Base-by-base conservation (phyloP, 805 yeast species). In the Lipomyces yamanashiensis region DNA sequence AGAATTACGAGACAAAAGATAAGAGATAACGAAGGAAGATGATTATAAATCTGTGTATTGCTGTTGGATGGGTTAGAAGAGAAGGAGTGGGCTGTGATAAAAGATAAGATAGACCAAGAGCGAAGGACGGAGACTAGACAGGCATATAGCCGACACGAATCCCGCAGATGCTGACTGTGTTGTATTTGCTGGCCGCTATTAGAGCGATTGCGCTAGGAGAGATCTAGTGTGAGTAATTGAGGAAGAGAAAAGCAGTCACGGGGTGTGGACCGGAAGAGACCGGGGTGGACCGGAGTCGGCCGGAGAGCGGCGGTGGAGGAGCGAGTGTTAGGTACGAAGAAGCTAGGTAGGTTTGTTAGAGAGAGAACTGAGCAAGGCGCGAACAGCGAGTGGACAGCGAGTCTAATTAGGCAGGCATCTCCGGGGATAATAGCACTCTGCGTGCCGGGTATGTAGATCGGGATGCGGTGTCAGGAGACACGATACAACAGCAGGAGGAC, bases 231-330 rank as follows among this genome's bases (percentile, higher is more conserved):
- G 37, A 13, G 15, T 9, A 50, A 21, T 21, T 34, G 37, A 45
- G 7, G 49, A 17, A 4, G 52, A 34, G 54, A 53, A 53, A 53
- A 53, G 57, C 57, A 53, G 57, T 53, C 57, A 53, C 57, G 57
- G 57, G 57, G 57, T 40, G 5, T 2, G 28, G 57, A 53, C 56
- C 57, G 57, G 57, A 28, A 36, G 21, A 21, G 40, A n/a, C 36
- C 57, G 57, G 57, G 41, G 44, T 21, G 47, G 57, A 41, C 57
- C 57, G 57, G 57, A 40, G 48, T 10, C 15, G 52, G 36, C 37
- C 52, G 52, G 19, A 41, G 19, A 41, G 45, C 45, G 19, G 45
- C 45, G 45, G 7, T 41, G 45, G 45, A 10, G 19, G 45, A 17
- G 15, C 48, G n/a, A 12, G 33, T 19, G 50, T 7, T 3, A 12